These are phyloP conservation scores for Kregervanrija pseudodelftensis DNA, from an alignment of 805 yeast genomes.

Conservation along the genomic window DNA sequence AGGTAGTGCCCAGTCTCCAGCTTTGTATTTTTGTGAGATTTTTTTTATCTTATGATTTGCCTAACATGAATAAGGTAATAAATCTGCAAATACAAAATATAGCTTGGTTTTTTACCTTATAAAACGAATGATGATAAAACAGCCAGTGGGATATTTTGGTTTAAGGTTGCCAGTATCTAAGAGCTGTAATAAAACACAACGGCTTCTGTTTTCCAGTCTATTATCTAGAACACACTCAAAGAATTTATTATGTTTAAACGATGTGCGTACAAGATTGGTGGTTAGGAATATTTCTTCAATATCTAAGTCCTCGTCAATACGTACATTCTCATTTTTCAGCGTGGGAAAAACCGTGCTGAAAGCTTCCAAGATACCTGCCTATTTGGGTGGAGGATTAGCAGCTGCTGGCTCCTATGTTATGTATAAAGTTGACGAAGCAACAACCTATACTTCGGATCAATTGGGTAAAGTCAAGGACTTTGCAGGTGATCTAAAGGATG, in stretches of 20 bases:
- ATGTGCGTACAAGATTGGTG: background rate
- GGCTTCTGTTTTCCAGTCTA: too few relatives aligned
- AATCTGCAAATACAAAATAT: too few relatives aligned
- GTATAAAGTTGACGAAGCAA: conserved; percentile 86
- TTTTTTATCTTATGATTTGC: too few relatives aligned
- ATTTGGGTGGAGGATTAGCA: conserved; percentile 83
- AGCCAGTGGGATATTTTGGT: too few relatives aligned
- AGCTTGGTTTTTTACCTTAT: too few relatives aligned
- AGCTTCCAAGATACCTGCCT: conserved; percentile 62
- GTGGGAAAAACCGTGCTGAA: conserved; percentile 49
- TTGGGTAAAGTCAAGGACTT: conserved; percentile 55
- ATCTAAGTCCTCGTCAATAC: background rate
- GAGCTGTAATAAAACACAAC: too few relatives aligned
- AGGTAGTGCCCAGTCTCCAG: too few relatives aligned
- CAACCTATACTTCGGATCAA: conserved; percentile 61
- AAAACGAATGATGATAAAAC: too few relatives aligned
- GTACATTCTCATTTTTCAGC: conserved; percentile 29
- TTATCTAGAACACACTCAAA: too few relatives aligned
- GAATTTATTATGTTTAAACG: background rate
- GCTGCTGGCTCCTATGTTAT: conserved; percentile 93
- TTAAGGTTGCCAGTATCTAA: too few relatives aligned
- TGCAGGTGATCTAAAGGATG: conserved; percentile 44
- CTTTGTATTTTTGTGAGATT: too few relatives aligned
- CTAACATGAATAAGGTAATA: too few relatives aligned
- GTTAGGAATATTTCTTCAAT: conserved; percentile 4